Percentiles rank a stretch among this genome's conserved stretches.
phyloP scores from a whole-genome alignment of 805 yeast genomes.

The Zygoascus ofunaensis region DNA sequence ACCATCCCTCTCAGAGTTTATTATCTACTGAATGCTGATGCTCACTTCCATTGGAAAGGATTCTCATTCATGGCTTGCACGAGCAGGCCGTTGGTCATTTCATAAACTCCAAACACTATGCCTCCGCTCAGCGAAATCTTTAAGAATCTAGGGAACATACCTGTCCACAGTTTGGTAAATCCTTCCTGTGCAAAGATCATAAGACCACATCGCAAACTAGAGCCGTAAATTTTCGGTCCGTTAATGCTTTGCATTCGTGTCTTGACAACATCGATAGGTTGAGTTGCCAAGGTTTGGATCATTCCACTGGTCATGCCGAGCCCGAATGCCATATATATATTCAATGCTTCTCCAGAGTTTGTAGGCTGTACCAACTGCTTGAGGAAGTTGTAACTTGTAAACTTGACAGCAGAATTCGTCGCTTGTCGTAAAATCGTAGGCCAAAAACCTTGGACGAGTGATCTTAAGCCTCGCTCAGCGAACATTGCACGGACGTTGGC shows the following conservation, averaged over 20 bases:
- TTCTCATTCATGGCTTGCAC: slow-evolving; percentile 30
- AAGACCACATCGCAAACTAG: slow-evolving; percentile 29
- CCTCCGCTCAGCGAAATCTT: slow-evolving; percentile 68
- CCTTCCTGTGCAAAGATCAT: slow-evolving; percentile 34
- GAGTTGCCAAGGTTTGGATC: slow-evolving; percentile 70
- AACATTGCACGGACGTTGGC: slow-evolving; percentile 47
- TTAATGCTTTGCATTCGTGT: slow-evolving; percentile 70
- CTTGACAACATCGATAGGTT: slow-evolving; percentile 82
- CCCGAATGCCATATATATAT: slow-evolving; percentile 25
- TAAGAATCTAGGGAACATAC: slow-evolving; percentile 48
- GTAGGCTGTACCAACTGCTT: slow-evolving; percentile 43
- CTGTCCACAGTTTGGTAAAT: slow-evolving; percentile 30
- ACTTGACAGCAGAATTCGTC: slow-evolving; percentile 70
- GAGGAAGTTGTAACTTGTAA: slow-evolving; percentile 70
- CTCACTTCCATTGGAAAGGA: slow-evolving; percentile 31
- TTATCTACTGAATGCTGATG: too few species aligned
- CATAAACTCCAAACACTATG: slow-evolving; percentile 56
- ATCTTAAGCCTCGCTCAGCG: slow-evolving; percentile 58
- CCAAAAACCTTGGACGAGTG: slow-evolving; percentile 72
- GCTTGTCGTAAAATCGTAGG: slow-evolving; percentile 80
- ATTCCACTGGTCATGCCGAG: slow-evolving; percentile 58
- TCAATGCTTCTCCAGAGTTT: slow-evolving; percentile 17
- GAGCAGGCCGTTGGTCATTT: slow-evolving; percentile 43
- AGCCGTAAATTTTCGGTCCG: slow-evolving; percentile 28
- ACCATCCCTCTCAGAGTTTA: too few species aligned